Evolutionary conservation across 2,329 filamentous ascomycete species (phyloP).

Genomic region (Dothideomycetes sp.): DNA sequence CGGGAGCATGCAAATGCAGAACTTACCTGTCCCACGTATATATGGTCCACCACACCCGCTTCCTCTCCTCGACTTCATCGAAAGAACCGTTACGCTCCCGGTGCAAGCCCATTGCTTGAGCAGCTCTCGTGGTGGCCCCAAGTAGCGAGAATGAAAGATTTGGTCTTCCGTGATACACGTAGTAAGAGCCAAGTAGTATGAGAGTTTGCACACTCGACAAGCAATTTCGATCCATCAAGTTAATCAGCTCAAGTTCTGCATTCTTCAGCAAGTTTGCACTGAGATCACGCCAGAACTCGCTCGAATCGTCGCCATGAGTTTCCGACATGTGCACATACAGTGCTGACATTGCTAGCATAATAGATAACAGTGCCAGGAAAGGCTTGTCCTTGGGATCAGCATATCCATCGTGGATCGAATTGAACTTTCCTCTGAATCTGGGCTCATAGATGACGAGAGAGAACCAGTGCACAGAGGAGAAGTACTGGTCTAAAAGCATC

Average conservation of each 20-base stretch:
- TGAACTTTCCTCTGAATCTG: constrained; percentile 24
- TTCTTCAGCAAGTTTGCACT: constrained; percentile 15
- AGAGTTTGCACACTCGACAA: constrained; percentile 27
- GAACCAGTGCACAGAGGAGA: constrained; percentile 34
- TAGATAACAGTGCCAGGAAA: constrained; percentile 27
- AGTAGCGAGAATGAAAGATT: constrained; percentile 28
- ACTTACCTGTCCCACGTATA: constrained; percentile 29
- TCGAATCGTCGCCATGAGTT: constrained; percentile 5
- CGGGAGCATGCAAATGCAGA: background rate
- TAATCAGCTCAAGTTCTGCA: constrained; percentile 25
- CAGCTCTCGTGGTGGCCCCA: constrained; percentile 26
- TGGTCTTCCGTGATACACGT: constrained; percentile 32
- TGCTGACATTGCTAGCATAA: constrained; percentile 27
- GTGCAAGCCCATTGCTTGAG: constrained; percentile 25
- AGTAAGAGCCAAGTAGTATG: constrained; percentile 29
- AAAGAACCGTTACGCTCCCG: constrained; percentile 16
- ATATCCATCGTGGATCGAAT: constrained; percentile 22
- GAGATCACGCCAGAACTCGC: constrained; percentile 12
- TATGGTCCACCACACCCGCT: constrained; percentile 31
- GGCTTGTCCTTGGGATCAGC: constrained; percentile 24
- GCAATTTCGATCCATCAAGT: constrained; percentile 30
- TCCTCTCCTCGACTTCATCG: constrained; percentile 24
- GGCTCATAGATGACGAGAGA: constrained; percentile 32
- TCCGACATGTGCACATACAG: constrained; percentile 24
- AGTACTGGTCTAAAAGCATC: constrained; percentile 29